Conservation (phyloP, 306 rosid species). For the Styphnolobium japonicum region DNA sequence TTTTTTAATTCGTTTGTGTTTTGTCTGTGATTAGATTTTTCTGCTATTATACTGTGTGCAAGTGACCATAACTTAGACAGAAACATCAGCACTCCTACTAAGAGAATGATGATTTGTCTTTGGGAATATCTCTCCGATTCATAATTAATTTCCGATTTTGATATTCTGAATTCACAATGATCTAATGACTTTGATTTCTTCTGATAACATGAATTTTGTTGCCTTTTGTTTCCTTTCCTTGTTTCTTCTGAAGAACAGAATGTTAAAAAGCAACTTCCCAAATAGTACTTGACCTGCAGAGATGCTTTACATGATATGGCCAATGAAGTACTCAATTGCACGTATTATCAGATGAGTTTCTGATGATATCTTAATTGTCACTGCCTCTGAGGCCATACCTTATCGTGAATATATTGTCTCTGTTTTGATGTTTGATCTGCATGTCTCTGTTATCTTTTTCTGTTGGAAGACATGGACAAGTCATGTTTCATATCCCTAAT, state of each 20-base stretch:
- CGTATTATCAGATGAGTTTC: constrained; percentile 43
- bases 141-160: background rate
- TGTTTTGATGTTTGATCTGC: background rate
- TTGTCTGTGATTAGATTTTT: too few species aligned
- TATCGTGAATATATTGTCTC: background rate
- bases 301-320: constrained; percentile 30
- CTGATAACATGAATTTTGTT: background rate
- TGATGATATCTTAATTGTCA: constrained; percentile 78
- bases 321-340: constrained; percentile 55
- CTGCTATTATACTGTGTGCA: constrained; percentile 7
- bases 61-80: constrained; percentile 63
- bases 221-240: background rate
- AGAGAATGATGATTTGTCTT: constrained; percentile 53
- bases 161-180: background rate
- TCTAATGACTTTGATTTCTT: background rate
- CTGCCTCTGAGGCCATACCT: constrained; percentile 59
- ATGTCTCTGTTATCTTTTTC: background rate
- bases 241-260: background rate
- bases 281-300: background rate
- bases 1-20: too few species aligned
- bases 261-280: background rate
- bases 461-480: background rate
- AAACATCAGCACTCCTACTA: constrained; percentile 53
- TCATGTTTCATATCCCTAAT: background rate
- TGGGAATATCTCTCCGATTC: constrained; percentile 85